phyloP scores from a whole-genome alignment of 2,329 filamentous ascomycete species.

The Camptophora hylomeconis region DNA sequence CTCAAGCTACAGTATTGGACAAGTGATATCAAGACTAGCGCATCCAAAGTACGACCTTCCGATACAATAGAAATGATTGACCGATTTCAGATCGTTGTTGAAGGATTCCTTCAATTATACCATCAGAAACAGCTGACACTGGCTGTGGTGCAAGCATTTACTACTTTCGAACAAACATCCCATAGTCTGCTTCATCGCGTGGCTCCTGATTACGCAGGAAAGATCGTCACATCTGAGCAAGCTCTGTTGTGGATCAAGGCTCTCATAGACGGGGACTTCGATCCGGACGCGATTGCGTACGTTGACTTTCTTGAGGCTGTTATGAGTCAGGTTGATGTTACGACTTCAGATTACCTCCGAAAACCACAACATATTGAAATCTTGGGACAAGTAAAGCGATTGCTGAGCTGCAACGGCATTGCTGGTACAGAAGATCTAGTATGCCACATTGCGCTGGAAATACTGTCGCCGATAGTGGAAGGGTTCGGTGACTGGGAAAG shows the following conservation, averaged over 20 bases:
- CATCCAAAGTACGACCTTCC: no score
- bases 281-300: constrained; percentile 9
- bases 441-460: constrained; percentile 23
- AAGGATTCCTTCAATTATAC: no score
- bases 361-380: constrained; percentile 22
- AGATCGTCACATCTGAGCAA: constrained; percentile 6
- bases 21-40: no score
- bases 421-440: constrained; percentile 16
- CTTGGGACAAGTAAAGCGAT: constrained; percentile 4
- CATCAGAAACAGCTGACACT: not conserved
- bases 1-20: no score
- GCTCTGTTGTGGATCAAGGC: constrained; percentile 6
- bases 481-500: constrained; percentile 28
- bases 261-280: constrained; percentile 11
- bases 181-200: constrained; percentile 9
- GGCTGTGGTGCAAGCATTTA: constrained; percentile 3
- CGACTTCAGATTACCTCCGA: constrained; percentile 10
- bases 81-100: no score
- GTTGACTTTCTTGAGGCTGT: constrained; percentile 16
- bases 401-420: constrained; percentile 12
- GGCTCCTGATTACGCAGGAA: constrained; percentile 8
- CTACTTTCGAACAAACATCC: constrained; percentile 8
- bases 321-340: constrained; percentile 11
- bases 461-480: constrained; percentile 27
- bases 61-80: no score